These are phyloP conservation scores for Leccinum fallax DNA, from an alignment of 1,284 basidiomycete genomes.

Conservation along the genomic window DNA sequence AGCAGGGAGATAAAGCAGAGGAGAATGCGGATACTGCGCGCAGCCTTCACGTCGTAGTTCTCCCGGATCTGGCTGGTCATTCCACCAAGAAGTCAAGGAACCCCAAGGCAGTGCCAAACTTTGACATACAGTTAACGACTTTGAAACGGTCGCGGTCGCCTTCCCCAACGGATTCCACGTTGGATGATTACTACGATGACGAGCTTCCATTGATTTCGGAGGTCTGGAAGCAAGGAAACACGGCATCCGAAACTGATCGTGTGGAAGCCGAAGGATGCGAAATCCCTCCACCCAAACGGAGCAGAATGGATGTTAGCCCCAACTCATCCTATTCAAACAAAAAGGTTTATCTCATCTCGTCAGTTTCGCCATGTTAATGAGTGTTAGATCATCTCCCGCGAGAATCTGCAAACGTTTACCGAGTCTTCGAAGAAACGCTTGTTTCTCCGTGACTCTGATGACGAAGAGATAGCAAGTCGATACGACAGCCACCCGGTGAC, in stretches of 20 bases:
- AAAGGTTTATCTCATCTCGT: slow-evolving; percentile 23
- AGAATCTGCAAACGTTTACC: slow-evolving; percentile 5
- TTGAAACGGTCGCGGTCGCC: slow-evolving; percentile 40
- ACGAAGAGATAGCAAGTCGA: slow-evolving; percentile 12
- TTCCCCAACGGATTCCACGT: slow-evolving; percentile 13
- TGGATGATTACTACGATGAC: slow-evolving; percentile 42
- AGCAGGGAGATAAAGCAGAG: slow-evolving; percentile 49
- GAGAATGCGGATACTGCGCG: slow-evolving; percentile 44
- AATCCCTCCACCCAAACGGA: slow-evolving; percentile 23
- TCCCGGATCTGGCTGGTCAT: slow-evolving; percentile 44
- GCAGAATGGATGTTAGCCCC: slow-evolving; percentile 3
- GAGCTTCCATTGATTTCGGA: slow-evolving; percentile 50
- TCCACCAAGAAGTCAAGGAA: slow-evolving; percentile 18
- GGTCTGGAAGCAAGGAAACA: slow-evolving; percentile 28
- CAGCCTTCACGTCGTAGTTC: slow-evolving; percentile 43
- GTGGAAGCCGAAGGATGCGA: slow-evolving; percentile 11
- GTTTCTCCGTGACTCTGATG: slow-evolving; percentile 21
- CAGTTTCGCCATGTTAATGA: slow-evolving; percentile 13
- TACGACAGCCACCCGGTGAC: not conserved
- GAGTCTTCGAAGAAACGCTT: slow-evolving; percentile 9
- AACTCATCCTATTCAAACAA: not conserved
- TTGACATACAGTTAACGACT: slow-evolving; percentile 55
- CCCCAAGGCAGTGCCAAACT: slow-evolving; percentile 44
- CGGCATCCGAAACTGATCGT: slow-evolving; percentile 32
- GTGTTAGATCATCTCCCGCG: slow-evolving; percentile 4